phyloP scores from a whole-genome alignment of 257 asterid species.

The Primulina eburnea region DNA sequence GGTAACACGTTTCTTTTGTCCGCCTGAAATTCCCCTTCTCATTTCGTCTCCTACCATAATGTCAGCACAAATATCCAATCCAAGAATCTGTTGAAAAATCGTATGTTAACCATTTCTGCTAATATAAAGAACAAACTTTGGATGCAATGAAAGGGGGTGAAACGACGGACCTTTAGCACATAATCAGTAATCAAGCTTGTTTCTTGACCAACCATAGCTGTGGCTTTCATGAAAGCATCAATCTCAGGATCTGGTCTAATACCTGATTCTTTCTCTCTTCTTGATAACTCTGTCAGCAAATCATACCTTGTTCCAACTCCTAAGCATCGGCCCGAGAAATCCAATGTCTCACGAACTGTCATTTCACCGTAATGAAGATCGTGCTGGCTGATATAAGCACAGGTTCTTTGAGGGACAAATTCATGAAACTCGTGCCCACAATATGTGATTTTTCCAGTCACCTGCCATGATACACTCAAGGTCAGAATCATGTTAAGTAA shows the following conservation, averaged over 20 bases:
- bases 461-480: constrained; percentile 31
- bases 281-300: constrained; percentile 56
- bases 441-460: constrained; percentile 65
- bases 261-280: constrained; percentile 55
- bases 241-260: constrained; percentile 68
- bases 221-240: constrained; percentile 79
- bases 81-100: constrained; percentile 60
- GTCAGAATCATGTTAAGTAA: not conserved
- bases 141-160: not conserved
- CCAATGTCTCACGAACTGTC: constrained; percentile 90
- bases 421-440: constrained; percentile 83
- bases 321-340: constrained; percentile 86
- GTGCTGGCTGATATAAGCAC: constrained; percentile 88
- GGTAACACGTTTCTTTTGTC: constrained; percentile 85
- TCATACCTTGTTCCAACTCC: constrained; percentile 91
- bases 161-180: constrained; percentile 64
- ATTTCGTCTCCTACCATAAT: constrained; percentile 89
- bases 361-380: constrained; percentile 91
- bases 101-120: not conserved
- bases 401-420: constrained; percentile 77
- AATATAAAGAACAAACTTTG: not conserved
- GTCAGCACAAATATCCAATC: constrained; percentile 87
- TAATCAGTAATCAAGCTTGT: constrained; percentile 82
- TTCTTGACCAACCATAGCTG: constrained; percentile 68
- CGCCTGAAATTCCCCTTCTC: constrained; percentile 96